A percentile compares a stretch with the other conserved stretches of the same genome.
Conservation (phyloP, 2,329 filamentous ascomycete species). For the Talaromyces pinophilus region DNA sequence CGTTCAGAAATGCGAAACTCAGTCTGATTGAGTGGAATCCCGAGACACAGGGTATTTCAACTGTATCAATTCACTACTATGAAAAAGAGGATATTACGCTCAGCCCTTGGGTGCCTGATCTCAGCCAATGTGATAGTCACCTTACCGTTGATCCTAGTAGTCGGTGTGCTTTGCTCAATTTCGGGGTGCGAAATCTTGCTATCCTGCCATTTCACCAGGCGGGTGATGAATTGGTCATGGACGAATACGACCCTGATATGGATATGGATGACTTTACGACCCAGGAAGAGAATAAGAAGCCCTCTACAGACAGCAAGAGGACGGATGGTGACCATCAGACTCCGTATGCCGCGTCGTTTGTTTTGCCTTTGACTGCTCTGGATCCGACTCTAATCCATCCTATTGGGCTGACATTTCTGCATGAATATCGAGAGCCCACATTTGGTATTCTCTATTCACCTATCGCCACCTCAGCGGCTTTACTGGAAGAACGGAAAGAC, state of each 20-base stretch:
- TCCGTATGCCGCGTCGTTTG: slow-evolving; percentile 88
- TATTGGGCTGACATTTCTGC: slow-evolving; percentile 85
- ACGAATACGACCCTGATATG: slow-evolving; percentile 82
- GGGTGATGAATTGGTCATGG: slow-evolving; percentile 86
- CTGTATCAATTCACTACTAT: slow-evolving; percentile 96
- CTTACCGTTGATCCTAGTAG: slow-evolving; percentile 87
- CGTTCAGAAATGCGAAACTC: slow-evolving; percentile 87
- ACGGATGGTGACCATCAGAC: slow-evolving; percentile 53
- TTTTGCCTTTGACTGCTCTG: slow-evolving; percentile 83
- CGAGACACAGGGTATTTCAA: slow-evolving; percentile 73
- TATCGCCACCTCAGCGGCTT: slow-evolving; percentile 68
- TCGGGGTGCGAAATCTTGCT: slow-evolving; percentile 82
- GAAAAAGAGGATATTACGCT: slow-evolving; percentile 87
- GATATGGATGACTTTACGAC: slow-evolving; percentile 56
- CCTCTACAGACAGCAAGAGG: slow-evolving; percentile 37
- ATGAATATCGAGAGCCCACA: slow-evolving; percentile 96
- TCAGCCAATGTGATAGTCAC: slow-evolving; percentile 76
- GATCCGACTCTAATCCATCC: slow-evolving; percentile 86
- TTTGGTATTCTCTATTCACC: slow-evolving; percentile 90
- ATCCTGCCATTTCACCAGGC: slow-evolving; percentile 88
- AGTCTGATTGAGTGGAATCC: slow-evolving; percentile 94
- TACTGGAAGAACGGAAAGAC: slow-evolving; percentile 76
- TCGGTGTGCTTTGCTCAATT: slow-evolving; percentile 91
- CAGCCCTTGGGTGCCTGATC: slow-evolving; percentile 75
- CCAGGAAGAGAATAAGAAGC: slow-evolving; percentile 36